Evolutionary conservation across 1,284 basidiomycete species (phyloP).

Genomic region (Kwoniella shivajii): DNA sequence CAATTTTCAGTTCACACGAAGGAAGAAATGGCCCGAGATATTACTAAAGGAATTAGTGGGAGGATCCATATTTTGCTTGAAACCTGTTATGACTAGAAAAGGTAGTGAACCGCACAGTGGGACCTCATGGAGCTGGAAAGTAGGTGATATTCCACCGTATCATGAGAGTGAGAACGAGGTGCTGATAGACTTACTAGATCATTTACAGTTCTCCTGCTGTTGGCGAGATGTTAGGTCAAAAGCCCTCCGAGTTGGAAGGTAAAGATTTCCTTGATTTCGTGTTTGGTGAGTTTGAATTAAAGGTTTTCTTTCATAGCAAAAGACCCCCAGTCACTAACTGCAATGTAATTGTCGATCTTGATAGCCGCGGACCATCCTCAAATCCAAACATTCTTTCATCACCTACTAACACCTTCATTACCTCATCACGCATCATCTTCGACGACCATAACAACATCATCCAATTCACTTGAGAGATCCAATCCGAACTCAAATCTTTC

Average conservation of each 20-base stretch:
- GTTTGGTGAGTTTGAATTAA: conserved; percentile 27
- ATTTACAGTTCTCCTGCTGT: conserved; percentile 46
- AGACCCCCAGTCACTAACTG: not conserved
- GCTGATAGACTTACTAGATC: conserved; percentile 26
- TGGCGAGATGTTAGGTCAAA: conserved; percentile 43
- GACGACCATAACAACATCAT: conserved; percentile 10
- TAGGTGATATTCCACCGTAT: conserved; percentile 16
- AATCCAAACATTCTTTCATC: conserved; percentile 28
- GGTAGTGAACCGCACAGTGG: conserved; percentile 1
- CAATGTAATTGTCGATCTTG: not conserved
- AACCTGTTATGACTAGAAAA: conserved; percentile 27
- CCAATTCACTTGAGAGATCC: conserved; percentile 4
- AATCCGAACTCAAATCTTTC: not conserved
- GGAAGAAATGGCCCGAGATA: conserved; percentile 52
- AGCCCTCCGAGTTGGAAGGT: conserved; percentile 41
- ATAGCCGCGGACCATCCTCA: conserved; percentile 33
- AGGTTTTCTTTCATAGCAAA: not conserved
- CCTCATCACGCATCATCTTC: conserved; percentile 17
- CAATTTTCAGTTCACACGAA: conserved; percentile 46
- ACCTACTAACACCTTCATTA: conserved; percentile 25
- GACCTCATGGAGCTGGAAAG: conserved; percentile 36
- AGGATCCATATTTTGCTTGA: conserved; percentile 46
- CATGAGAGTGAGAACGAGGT: not conserved
- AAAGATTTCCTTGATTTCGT: conserved; percentile 48
- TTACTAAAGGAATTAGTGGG: conserved; percentile 49